Conservation (phyloP, 2,329 filamentous ascomycete species). For the Xylariaceae sp. region DNA sequence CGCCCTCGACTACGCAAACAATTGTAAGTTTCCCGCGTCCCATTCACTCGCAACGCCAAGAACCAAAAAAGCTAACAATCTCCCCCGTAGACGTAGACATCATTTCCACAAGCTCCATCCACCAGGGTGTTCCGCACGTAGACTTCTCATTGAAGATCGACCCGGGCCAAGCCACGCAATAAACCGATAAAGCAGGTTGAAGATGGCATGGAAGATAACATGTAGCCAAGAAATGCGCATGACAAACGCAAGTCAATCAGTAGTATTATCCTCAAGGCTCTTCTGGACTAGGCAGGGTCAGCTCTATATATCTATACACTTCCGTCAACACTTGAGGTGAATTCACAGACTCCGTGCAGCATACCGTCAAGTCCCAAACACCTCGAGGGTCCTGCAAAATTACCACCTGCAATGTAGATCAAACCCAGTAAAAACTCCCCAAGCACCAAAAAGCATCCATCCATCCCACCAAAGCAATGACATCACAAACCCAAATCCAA, state of each 20-base stretch:
- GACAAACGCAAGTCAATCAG: background rate
- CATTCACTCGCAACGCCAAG: conserved; percentile 19
- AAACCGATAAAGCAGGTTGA: background rate
- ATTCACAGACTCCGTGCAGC: too few relatives aligned
- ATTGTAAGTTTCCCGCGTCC: conserved; percentile 49
- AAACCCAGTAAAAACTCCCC: too few relatives aligned
- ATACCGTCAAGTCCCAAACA: too few relatives aligned
- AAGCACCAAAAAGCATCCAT: too few relatives aligned
- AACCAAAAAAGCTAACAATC: background rate
- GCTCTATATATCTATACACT: too few relatives aligned
- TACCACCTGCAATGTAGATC: too few relatives aligned
- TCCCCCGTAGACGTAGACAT: conserved; percentile 74
- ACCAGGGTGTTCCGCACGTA: conserved; percentile 89
- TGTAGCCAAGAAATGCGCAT: background rate
- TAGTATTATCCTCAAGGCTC: too few relatives aligned
- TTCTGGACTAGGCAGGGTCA: too few relatives aligned
- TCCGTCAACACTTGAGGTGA: too few relatives aligned
- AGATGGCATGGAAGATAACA: background rate
- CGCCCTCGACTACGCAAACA: conserved; percentile 73
- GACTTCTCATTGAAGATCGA: conserved; percentile 94
- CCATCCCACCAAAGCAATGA: too few relatives aligned
- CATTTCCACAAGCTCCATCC: conserved; percentile 92
- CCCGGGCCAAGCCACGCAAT: conserved; percentile 28
- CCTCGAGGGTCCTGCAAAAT: too few relatives aligned
- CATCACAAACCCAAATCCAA: too few relatives aligned